Conservation (phyloP, 139 green algal species). For the Chlamydomonas eustigma region DNA sequence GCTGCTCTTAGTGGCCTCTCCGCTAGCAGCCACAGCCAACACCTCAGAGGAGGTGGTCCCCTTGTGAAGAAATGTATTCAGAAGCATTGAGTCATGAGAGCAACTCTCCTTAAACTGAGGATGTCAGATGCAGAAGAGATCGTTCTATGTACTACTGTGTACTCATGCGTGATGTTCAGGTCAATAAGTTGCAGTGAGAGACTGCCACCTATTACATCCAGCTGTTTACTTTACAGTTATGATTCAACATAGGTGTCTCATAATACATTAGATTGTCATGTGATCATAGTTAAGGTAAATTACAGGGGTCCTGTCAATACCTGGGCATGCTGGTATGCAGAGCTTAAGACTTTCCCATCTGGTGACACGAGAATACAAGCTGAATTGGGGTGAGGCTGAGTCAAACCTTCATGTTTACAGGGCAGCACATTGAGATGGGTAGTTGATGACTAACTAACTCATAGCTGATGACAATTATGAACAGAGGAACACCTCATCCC, state of each 20-base stretch:
- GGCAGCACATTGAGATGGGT: not conserved
- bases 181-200: not conserved
- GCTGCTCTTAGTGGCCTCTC: conserved; percentile 30
- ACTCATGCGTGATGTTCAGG: not conserved
- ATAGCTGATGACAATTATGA: not conserved
- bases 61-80: conserved; percentile 28
- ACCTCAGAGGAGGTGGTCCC: conserved; percentile 66
- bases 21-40: conserved; percentile 40
- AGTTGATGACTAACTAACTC: not conserved
- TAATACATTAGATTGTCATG: not conserved
- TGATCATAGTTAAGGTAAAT: not conserved
- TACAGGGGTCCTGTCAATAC: conserved; percentile 22
- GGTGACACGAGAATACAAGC: conserved; percentile 65
- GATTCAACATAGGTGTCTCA: not conserved
- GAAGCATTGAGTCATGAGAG: no score
- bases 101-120: no score
- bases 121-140: not conserved
- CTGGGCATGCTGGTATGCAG: conserved; percentile 65
- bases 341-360: conserved; percentile 35
- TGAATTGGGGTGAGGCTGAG: conserved; percentile 76
- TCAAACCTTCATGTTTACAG: no score
- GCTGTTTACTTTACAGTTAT: not conserved
- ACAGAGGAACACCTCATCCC: not conserved
- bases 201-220: not conserved
- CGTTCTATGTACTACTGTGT: not conserved